phyloP scores from a whole-genome alignment of 176 grass and related monocot genomes.

The Rhipidocladum racemiflorum region DNA sequence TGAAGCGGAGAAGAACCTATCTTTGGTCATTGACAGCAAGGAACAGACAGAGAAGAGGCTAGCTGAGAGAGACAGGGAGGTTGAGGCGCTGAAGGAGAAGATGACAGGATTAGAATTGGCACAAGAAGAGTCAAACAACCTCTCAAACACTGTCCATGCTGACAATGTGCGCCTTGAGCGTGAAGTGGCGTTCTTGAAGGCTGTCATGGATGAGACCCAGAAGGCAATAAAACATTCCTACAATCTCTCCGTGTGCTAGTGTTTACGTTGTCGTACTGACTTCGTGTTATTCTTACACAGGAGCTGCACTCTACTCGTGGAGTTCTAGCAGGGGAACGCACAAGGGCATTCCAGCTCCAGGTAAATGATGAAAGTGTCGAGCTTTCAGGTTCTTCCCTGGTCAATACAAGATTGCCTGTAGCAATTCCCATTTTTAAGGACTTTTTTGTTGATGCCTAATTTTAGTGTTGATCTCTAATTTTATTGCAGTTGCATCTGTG shows the following conservation, averaged over 20 bases:
- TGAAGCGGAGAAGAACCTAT: slow-evolving; percentile 63
- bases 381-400: neutral
- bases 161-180: slow-evolving; percentile 89
- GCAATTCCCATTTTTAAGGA: neutral
- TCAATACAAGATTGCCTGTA: neutral
- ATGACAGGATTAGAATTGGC: slow-evolving; percentile 66
- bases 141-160: slow-evolving; percentile 76
- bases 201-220: slow-evolving; percentile 81
- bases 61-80: slow-evolving; percentile 59
- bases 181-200: slow-evolving; percentile 90
- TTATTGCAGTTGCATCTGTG: neutral
- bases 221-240: slow-evolving; percentile 49
- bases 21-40: slow-evolving; percentile 60
- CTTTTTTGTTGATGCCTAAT: neutral
- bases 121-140: slow-evolving; percentile 80
- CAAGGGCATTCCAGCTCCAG: slow-evolving; percentile 84
- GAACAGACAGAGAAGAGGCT: slow-evolving; percentile 69
- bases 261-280: neutral
- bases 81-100: slow-evolving; percentile 69
- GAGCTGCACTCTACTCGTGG: slow-evolving; percentile 74
- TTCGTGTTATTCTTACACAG: slow-evolving; percentile 20
- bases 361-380: slow-evolving; percentile 33
- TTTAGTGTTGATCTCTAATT: neutral
- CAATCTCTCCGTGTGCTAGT: neutral
- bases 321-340: slow-evolving; percentile 70